Conservation (phyloP, 352 stramenopile species). For the Globisporangium nodosum region DNA sequence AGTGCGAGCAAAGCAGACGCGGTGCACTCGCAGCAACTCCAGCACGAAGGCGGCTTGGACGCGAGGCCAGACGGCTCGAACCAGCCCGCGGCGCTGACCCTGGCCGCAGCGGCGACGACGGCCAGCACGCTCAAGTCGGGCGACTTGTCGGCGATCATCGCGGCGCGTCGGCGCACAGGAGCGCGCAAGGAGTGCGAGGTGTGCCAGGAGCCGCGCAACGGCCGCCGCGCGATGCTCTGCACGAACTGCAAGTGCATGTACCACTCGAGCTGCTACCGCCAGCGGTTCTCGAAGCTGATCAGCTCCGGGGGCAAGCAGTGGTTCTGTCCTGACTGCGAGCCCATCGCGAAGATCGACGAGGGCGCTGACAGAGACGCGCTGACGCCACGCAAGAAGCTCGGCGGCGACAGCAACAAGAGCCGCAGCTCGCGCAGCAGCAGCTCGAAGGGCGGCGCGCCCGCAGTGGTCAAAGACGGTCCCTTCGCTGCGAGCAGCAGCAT, state of each 20-base stretch:
- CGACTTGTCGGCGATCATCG: slow-evolving; percentile 56
- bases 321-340: slow-evolving; percentile 79
- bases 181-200: slow-evolving; percentile 68
- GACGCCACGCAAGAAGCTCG: slow-evolving; percentile 32
- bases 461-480: background rate
- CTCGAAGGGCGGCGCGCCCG: slow-evolving; percentile 12
- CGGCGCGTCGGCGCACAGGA: slow-evolving; percentile 54
- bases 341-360: slow-evolving; percentile 16
- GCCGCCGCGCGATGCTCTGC: slow-evolving; percentile 71
- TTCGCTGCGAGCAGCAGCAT: slow-evolving; percentile 8
- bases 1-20: no score
- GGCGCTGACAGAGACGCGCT: slow-evolving; percentile 28
- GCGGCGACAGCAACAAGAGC: slow-evolving; percentile 25
- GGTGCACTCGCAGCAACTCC: background rate
- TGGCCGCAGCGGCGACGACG: slow-evolving; percentile 3
- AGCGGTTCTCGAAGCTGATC: slow-evolving; percentile 69
- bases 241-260: slow-evolving; percentile 81
- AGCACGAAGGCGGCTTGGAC: slow-evolving; percentile 24
- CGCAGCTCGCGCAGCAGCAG: slow-evolving; percentile 10
- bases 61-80: slow-evolving; percentile 8
- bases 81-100: background rate
- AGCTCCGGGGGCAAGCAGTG: slow-evolving; percentile 61
- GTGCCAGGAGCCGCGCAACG: slow-evolving; percentile 70
- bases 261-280: slow-evolving; percentile 79
- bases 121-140: slow-evolving; percentile 39